phyloP scores from a whole-genome alignment of 2,329 filamentous ascomycete genomes.

The Beauveria brongniartii region DNA sequence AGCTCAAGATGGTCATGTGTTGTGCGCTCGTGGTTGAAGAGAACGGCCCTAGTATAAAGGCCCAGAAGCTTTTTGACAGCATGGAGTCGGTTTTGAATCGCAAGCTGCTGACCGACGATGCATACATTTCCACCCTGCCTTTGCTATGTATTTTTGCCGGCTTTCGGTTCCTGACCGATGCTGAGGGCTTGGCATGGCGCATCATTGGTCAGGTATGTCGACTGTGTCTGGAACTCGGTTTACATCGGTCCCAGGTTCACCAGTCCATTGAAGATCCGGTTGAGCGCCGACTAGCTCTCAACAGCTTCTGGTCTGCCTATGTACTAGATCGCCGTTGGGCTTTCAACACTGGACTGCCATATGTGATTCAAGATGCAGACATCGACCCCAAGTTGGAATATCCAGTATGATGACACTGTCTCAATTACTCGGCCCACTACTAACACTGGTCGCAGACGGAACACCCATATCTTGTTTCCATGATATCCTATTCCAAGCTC shows the following conservation, averaged over 20 bases:
- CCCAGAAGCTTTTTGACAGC: slow-evolving; percentile 64
- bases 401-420: slow-evolving; percentile 45
- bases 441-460: slow-evolving; percentile 32
- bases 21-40: slow-evolving; percentile 70
- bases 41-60: slow-evolving; percentile 68
- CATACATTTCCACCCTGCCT: slow-evolving; percentile 39
- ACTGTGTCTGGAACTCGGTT: slow-evolving; percentile 70
- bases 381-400: slow-evolving; percentile 73
- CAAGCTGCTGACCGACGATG: slow-evolving; percentile 48
- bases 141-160: slow-evolving; percentile 45
- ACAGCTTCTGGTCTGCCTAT: slow-evolving; percentile 81
- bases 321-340: slow-evolving; percentile 81
- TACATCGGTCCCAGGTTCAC: slow-evolving; percentile 73
- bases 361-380: slow-evolving; percentile 75
- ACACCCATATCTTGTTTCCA: slow-evolving; percentile 67
- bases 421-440: neutral
- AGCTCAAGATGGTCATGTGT: slow-evolving; percentile 78
- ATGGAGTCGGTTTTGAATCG: slow-evolving; percentile 65
- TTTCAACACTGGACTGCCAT: slow-evolving; percentile 82
- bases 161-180: slow-evolving; percentile 78
- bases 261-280: slow-evolving; percentile 59
- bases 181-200: slow-evolving; percentile 80
- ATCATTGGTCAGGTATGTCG: slow-evolving; percentile 76
- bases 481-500: slow-evolving; percentile 78
- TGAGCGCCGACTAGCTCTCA: slow-evolving; percentile 58